A percentile compares a stretch with the other conserved stretches of the same genome.
These are phyloP conservation scores for Podaxis pistillaris DNA, from an alignment of 768 basidiomycete genomes.

Conservation along the genomic window DNA sequence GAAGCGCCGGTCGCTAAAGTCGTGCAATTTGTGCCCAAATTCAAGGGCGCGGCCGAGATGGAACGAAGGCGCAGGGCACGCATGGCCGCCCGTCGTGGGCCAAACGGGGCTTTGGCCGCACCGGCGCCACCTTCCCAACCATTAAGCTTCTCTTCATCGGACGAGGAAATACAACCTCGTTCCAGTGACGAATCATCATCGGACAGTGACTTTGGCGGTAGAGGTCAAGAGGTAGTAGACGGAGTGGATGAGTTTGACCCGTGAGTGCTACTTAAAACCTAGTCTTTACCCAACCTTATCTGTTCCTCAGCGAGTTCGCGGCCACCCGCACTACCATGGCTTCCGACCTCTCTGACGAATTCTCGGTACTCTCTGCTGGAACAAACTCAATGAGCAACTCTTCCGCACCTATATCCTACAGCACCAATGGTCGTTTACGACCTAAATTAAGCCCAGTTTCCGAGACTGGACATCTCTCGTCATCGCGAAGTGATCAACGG, in stretches of 20 bases:
- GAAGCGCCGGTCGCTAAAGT: slow-evolving; percentile 49
- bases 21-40: slow-evolving; percentile 69
- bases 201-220: slow-evolving; percentile 50
- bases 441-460: slow-evolving; percentile 63
- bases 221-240: slow-evolving; percentile 49
- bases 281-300: not conserved
- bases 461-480: slow-evolving; percentile 29
- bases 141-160: slow-evolving; percentile 52
- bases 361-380: slow-evolving; percentile 56
- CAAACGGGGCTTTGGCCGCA: slow-evolving; percentile 28
- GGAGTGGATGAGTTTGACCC: slow-evolving; percentile 80
- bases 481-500: slow-evolving; percentile 2
- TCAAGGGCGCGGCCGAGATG: slow-evolving; percentile 87
- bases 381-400: slow-evolving; percentile 54
- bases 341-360: slow-evolving; percentile 62
- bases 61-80: slow-evolving; percentile 66
- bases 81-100: slow-evolving; percentile 61
- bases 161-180: slow-evolving; percentile 45
- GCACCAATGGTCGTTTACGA: slow-evolving; percentile 37
- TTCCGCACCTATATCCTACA: slow-evolving; percentile 50
- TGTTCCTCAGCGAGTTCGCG: slow-evolving; percentile 58
- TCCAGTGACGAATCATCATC: slow-evolving; percentile 47
- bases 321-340: slow-evolving; percentile 51
- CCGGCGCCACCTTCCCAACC: slow-evolving; percentile 30
- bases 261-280: slow-evolving; percentile 39